Evolutionary conservation across 176 grass and related monocot species (phyloP), one percentile per base, ranked within the genome.

Genomic region (Guadua angustifolia): DNA sequence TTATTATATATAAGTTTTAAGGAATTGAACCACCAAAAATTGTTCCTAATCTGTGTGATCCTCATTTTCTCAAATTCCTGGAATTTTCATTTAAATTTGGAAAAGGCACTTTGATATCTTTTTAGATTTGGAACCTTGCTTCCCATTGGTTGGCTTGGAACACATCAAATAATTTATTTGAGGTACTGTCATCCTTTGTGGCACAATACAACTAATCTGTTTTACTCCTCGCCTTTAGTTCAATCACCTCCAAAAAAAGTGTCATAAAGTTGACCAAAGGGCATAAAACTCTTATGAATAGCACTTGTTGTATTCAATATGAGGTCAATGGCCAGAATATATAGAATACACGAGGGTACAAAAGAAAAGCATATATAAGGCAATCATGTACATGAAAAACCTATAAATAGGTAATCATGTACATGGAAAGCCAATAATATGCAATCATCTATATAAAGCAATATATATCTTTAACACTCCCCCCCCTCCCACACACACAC

Each of bases 41-140:
- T 79, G 75, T 75, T 87, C 80, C 52, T 61, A 53, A 25, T 43
- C 17, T 69, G 75, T 64, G 53, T n/a, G 75, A 50, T 82, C 69
- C 53, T 44, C 38, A 14, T 81, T 81, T 80, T 85, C 77, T 71
- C 26, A 36, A 70, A 79, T 74, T 67, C 11, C 12, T 13, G 32
- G 33, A 83, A 74, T 79, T 69, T 83, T 79, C 43, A 53, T 86
- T 82, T 62, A 12, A 9, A 86, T 79, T 83, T 90, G 88, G 79
- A 92, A 83, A 91, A 82, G 83, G 59, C 3, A 29, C 78, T 69
- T 92, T 61, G 24, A 75, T 55, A 22, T 79, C 78, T 78, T 74
- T 82, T 44, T 83, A 39, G 21, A 60, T 83, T 71, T 75, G 46
- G 89, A 88, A 81, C 73, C 74, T 82, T 57, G 17, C 69, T 64